phyloP scores from a whole-genome alignment of 805 yeast species.

The Wickerhamomyces xylosicus region DNA sequence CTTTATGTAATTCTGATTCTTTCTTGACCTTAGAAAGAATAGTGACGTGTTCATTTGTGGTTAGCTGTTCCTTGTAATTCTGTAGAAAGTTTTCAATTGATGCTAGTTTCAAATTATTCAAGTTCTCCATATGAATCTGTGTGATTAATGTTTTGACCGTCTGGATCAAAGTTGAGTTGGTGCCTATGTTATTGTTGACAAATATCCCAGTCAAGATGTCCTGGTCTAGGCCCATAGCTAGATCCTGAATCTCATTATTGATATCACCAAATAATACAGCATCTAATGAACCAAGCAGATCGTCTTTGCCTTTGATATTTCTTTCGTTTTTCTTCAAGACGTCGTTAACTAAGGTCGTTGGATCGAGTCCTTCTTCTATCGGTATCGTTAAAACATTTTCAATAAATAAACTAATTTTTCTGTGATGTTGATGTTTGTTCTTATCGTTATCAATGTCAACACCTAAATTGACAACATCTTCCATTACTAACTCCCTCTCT shows the following conservation, averaged over 20 bases:
- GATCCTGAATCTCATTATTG: slow-evolving; percentile 35
- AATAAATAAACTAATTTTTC: slow-evolving; percentile 77
- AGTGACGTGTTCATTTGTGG: slow-evolving; percentile 1
- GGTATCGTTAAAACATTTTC: slow-evolving; percentile 55
- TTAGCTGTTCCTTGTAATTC: slow-evolving; percentile 28
- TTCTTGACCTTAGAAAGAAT: background rate
- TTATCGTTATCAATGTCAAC: slow-evolving; percentile 65
- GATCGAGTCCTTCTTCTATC: slow-evolving; percentile 20
- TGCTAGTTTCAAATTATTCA: slow-evolving; percentile 45
- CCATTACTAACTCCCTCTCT: slow-evolving; percentile 58
- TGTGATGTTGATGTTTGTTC: slow-evolving; percentile 48
- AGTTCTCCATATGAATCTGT: slow-evolving; percentile 45
- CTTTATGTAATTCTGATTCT: background rate
- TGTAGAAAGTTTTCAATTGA: slow-evolving; percentile 45
- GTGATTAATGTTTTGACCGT: slow-evolving; percentile 44
- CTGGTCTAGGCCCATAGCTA: slow-evolving; percentile 35
- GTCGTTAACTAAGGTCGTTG: slow-evolving; percentile 7
- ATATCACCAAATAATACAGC: slow-evolving; percentile 56
- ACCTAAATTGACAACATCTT: slow-evolving; percentile 88
- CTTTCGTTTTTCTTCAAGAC: slow-evolving; percentile 2
- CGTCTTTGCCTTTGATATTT: slow-evolving; percentile 12
- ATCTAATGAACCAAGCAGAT: slow-evolving; percentile 32
- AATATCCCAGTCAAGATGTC: slow-evolving; percentile 44
- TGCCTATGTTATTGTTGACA: slow-evolving; percentile 42
- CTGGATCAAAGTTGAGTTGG: slow-evolving; percentile 43